These are phyloP conservation scores for Ascochyta pisi DNA, from an alignment of 2,329 filamentous ascomycete species.

Conservation along the genomic window DNA sequence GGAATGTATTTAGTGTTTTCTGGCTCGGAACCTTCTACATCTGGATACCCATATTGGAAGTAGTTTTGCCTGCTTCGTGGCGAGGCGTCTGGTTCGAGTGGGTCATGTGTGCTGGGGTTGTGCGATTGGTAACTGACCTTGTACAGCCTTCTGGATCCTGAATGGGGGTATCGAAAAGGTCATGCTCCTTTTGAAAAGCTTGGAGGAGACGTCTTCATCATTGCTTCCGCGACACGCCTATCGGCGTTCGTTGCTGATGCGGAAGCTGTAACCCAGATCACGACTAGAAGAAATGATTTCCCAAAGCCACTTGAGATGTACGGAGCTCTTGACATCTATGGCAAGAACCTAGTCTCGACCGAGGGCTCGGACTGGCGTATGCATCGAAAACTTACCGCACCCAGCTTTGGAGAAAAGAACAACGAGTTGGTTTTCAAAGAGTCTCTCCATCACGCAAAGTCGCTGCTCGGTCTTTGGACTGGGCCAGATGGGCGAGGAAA, in stretches of 20 bases:
- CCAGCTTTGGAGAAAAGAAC: constrained; percentile 79
- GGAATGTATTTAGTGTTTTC: constrained; percentile 57
- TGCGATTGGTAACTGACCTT: constrained; percentile 7
- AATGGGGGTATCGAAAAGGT: constrained; percentile 65
- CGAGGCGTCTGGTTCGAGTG: constrained; percentile 68
- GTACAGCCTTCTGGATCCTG: constrained; percentile 61
- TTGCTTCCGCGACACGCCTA: constrained; percentile 65
- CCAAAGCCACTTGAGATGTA: constrained; percentile 71
- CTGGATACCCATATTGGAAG: constrained; percentile 63
- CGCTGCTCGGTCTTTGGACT: constrained; percentile 43
- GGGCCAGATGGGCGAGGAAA: constrained; percentile 32
- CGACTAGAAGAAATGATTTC: constrained; percentile 71
- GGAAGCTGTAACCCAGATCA: constrained; percentile 70
- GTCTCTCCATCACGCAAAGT: constrained; percentile 65
- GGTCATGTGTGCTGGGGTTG: constrained; percentile 33
- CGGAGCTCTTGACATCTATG: constrained; percentile 67
- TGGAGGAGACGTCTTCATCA: constrained; percentile 67
- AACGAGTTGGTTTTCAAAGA: constrained; percentile 71
- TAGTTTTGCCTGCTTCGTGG: constrained; percentile 59
- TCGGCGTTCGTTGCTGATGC: constrained; percentile 67
- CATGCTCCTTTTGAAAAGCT: constrained; percentile 65
- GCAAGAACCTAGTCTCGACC: constrained; percentile 73
- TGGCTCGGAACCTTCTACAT: constrained; percentile 65
- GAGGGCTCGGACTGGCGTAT: constrained; percentile 74
- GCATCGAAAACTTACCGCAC: constrained; percentile 74